Evolutionary conservation across 2,329 filamentous ascomycete species (phyloP).

Genomic region (Neospermospora avenae): DNA sequence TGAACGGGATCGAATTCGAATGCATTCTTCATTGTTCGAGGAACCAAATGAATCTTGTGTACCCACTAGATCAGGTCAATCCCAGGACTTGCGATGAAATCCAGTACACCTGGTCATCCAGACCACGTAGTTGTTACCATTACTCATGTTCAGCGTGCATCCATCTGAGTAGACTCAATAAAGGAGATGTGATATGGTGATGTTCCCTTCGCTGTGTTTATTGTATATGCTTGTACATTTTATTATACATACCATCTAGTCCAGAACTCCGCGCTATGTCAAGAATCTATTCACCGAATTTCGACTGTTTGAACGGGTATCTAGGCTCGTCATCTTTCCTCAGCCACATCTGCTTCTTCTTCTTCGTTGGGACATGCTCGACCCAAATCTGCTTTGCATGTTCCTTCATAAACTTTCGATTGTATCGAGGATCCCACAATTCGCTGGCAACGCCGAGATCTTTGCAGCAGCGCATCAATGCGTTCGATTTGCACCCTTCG

Average conservation of each 20-base stretch:
- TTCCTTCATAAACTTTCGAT: conserved; percentile 74
- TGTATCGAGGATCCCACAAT: conserved; percentile 93
- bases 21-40: too few relatives aligned
- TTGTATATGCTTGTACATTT: conserved; percentile 2
- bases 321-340: conserved; percentile 75
- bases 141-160: background rate
- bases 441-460: conserved; percentile 93
- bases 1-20: background rate
- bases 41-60: too few relatives aligned
- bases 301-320: conserved; percentile 55
- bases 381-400: conserved; percentile 81
- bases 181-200: background rate
- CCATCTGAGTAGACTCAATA: background rate
- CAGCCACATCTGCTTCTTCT: conserved; percentile 82
- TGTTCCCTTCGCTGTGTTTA: background rate
- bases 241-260: background rate
- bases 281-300: conserved; percentile 28
- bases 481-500: conserved; percentile 97
- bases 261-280: background rate
- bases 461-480: conserved; percentile 97
- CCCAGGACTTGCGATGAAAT: too few relatives aligned
- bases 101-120: background rate
- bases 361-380: conserved; percentile 83
- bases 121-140: background rate
- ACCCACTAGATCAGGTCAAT: too few relatives aligned